phyloP scores from a whole-genome alignment of 2,329 filamentous ascomycete genomes.

The Gaeumannomyces sp. region DNA sequence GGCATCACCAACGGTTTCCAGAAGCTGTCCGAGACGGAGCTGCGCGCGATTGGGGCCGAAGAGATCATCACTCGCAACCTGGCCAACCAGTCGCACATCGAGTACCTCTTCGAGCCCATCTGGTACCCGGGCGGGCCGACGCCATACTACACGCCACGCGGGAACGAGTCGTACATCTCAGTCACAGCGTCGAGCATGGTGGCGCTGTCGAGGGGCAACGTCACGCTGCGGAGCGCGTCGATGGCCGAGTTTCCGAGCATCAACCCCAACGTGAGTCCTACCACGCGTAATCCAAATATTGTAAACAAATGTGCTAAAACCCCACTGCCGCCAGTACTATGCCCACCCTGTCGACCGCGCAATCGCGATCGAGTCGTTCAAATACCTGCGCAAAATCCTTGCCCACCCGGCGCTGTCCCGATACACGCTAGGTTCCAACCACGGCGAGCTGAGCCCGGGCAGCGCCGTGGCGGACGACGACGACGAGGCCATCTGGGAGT shows the following conservation, averaged over 20 bases:
- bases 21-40: slow-evolving; percentile 9
- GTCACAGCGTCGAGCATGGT: slow-evolving; percentile 20
- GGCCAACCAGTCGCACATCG: slow-evolving; percentile 21
- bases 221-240: slow-evolving; percentile 16
- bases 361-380: slow-evolving; percentile 26
- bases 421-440: slow-evolving; percentile 19
- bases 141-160: slow-evolving; percentile 19
- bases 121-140: slow-evolving; percentile 23
- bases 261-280: slow-evolving; percentile 19
- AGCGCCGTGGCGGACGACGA: slow-evolving; percentile 13
- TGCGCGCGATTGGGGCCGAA: slow-evolving; percentile 6
- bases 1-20: slow-evolving; percentile 10
- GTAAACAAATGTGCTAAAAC: neutral
- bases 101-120: slow-evolving; percentile 22
- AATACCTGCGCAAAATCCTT: slow-evolving; percentile 25
- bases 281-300: too few species aligned
- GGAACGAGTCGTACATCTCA: slow-evolving; percentile 22
- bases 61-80: slow-evolving; percentile 19
- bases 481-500: slow-evolving; percentile 13
- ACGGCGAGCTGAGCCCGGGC: slow-evolving; percentile 28
- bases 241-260: slow-evolving; percentile 19
- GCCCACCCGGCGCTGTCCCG: slow-evolving; percentile 20
- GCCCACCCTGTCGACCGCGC: slow-evolving; percentile 23
- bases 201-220: slow-evolving; percentile 18
- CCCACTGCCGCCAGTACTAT: slow-evolving; percentile 19